Base-by-base conservation (phyloP, 768 basidiomycete species). In the Russula sp. region DNA sequence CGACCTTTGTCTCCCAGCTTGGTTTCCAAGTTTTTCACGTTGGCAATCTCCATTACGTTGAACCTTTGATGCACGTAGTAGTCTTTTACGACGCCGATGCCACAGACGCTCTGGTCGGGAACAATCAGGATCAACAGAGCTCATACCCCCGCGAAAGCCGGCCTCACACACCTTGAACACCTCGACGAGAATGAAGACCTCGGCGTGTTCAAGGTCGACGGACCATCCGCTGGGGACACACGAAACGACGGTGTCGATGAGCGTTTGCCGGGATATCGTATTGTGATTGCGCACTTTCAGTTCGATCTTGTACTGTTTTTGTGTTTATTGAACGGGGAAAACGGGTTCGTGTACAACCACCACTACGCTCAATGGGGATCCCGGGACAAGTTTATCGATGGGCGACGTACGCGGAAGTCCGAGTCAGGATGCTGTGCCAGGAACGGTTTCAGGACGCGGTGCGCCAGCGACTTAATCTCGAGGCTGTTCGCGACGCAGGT, bases 141-240 rank as follows among this genome's bases (percentile, higher is more conserved):
- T 34, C 13, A 46, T 46, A 7, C 46, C 43, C 18, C 35, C 16
- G 18, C 18, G 16, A 34, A 47, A 35, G 9, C 22, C 22, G 5
- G 20, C 16, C 14, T n/a, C 25, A 87, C 90, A n/a, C 25, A 87
- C 90, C 81, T 92, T 93, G 78, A 91, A 92, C 5, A 93, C 78
- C 68, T 93, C 89, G 7, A 91, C 83, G 7, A 93, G 78, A 49
- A 93, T 80, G 63, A 89, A 90, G 2, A 89, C 73, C 46, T 87
- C 80, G 0, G 90, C 86, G 64, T 84, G 73, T 35, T 81, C 78
- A 22, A 93, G 75, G 58, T 88, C 80, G 14, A 93, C 91, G 2
- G 72, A 78, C 67, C 87, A 87, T 13, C 79, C 80, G 56, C 77
- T 76, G 0, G 90, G 90, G 13, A 92, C 81, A 68, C 84, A 87